Evolutionary conservation across 2,329 filamentous ascomycete genomes (phyloP), one percentile per base, ranked within the genome.

Genomic region (Alternaria viburni): DNA sequence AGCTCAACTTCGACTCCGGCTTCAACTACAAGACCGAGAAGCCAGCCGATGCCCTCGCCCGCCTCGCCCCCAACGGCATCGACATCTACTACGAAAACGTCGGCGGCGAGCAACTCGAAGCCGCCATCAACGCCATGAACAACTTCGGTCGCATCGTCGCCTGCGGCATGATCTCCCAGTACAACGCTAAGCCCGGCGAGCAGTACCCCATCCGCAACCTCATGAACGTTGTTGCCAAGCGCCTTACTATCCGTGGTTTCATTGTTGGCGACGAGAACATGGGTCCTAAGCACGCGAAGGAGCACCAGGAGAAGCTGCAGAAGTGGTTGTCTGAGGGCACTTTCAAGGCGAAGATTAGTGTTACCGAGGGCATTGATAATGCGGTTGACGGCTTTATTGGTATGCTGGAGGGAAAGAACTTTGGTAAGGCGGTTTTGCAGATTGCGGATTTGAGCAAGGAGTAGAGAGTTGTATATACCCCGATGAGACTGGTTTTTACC

Each of bases 1-100:
- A 91, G 52, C 85, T 93, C 32, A 84, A 85, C 25, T 93, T 93
- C 75, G 90, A 93, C 73, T 86, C 79, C 15, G 93, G 89, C 9
- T 96, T 95, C 83, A 96, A 96, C 85, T 96, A 96, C 86, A 95
- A 96, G 86, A 93, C 88, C 69, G 92, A 96, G 82, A 87, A 86
- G 69, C 86, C 92, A 0, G 75, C 81, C 1, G 89, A 90, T 11
- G 92, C 91, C 0, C 84, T 96, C 59, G 80, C 84, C 68, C 86
- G 91, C 61, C 85, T 96, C 17, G 91, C 91, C 0, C 92, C 92
- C 0, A 80, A 93, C 12, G 93, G 92, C 5, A 86, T 96, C 65
- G 92, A 96, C 74, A 93, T 93, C 76, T 93, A 93, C 83, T 94
- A 90, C 74, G 91, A 93, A 80, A 93, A 93, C 70, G 91, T 92